phyloP scores from a whole-genome alignment of 1,139 yeast genomes.

The Eremothecium sinecaudum region DNA sequence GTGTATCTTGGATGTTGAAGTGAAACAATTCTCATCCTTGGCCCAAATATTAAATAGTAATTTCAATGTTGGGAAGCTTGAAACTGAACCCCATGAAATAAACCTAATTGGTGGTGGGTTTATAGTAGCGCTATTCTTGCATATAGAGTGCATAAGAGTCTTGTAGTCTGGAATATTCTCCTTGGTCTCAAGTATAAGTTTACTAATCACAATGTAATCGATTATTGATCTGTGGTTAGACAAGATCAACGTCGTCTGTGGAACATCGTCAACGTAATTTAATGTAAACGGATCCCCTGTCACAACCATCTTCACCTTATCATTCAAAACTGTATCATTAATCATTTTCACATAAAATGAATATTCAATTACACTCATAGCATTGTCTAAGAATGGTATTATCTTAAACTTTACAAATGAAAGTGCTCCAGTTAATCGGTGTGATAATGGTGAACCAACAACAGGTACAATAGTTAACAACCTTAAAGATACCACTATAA shows the following conservation, averaged over 20 bases:
- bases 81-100: conserved; percentile 23
- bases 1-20: conserved; percentile 11
- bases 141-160: conserved; percentile 4
- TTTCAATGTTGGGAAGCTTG: conserved; percentile 21
- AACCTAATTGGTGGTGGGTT: conserved; percentile 1
- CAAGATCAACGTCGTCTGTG: conserved; percentile 20
- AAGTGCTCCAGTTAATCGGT: neutral
- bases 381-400: conserved; percentile 10
- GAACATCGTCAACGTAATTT: conserved; percentile 7
- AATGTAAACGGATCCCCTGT: conserved; percentile 19
- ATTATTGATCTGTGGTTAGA: conserved; percentile 29
- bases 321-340: conserved; percentile 16
- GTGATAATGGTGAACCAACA: conserved; percentile 14
- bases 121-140: neutral
- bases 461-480: conserved; percentile 14
- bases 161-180: conserved; percentile 7
- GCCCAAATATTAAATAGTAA: conserved; percentile 18
- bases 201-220: conserved; percentile 25
- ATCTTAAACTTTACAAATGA: conserved; percentile 5
- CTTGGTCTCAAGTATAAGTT: conserved; percentile 13
- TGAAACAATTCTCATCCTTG: conserved; percentile 24
- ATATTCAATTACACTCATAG: conserved; percentile 12
- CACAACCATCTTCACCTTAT: conserved; percentile 18
- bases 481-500: conserved; percentile 1
- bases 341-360: conserved; percentile 17